Percentiles rank a stretch among this genome's conserved stretches.
Conservation (phyloP, 352 stramenopile species). For the Pythium pectinolyticum region DNA sequence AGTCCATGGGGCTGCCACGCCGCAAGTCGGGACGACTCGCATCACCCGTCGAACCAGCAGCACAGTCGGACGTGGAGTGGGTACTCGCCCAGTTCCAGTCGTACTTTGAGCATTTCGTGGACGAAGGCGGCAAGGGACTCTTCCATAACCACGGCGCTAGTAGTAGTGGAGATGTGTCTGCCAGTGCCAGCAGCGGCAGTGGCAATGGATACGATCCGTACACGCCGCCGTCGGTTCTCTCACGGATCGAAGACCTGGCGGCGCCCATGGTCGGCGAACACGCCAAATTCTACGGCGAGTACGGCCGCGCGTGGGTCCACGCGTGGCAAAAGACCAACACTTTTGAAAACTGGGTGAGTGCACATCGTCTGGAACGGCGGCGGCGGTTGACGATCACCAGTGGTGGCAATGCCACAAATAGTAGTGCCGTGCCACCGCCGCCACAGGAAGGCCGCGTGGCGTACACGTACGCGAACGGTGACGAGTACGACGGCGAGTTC, state of each 20-base stretch:
- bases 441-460: constrained; percentile 44
- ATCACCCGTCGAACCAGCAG: constrained; percentile 16
- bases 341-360: constrained; percentile 51
- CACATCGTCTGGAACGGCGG: constrained; percentile 32
- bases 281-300: constrained; percentile 49
- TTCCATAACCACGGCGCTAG: constrained; percentile 18
- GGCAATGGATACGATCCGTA: constrained; percentile 31
- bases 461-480: constrained; percentile 71
- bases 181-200: not conserved
- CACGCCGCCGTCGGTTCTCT: constrained; percentile 42
- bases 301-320: constrained; percentile 57
- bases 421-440: constrained; percentile 21
- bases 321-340: constrained; percentile 69
- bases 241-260: constrained; percentile 53
- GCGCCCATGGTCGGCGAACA: constrained; percentile 47
- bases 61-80: constrained; percentile 57
- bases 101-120: constrained; percentile 65
- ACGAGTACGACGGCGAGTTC: constrained; percentile 82
- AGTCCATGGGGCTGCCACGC: constrained; percentile 4
- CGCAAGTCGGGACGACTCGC: constrained; percentile 14
- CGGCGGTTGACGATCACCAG: constrained; percentile 31
- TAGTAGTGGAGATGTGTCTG: too few relatives aligned
- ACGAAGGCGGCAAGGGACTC: constrained; percentile 35
- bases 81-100: constrained; percentile 54
- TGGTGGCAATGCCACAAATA: too few relatives aligned